Evolutionary conservation across 306 rosid genomes (phyloP).

Genomic region (Cicer cuneatum): DNA sequence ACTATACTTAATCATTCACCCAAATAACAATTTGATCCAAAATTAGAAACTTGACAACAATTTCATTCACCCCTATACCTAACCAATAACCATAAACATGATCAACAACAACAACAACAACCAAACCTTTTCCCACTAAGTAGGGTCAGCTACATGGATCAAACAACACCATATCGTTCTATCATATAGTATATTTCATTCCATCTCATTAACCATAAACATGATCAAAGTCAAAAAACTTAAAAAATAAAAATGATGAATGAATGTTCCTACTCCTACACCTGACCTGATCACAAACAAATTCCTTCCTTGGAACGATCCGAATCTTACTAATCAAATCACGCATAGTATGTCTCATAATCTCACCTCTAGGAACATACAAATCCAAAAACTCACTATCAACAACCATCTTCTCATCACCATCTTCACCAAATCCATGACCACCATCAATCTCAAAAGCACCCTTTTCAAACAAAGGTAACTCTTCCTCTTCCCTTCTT

Average conservation of each 20-base stretch:
- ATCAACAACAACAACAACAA: neutral
- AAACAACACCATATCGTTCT: no score
- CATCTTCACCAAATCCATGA: slow-evolving; percentile 22
- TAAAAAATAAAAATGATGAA: neutral
- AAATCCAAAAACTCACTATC: slow-evolving; percentile 52
- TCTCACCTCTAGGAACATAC: slow-evolving; percentile 61
- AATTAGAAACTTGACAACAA: neutral
- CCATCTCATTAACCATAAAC: neutral
- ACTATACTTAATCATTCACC: no score
- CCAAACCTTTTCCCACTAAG: no score
- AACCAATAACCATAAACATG: slow-evolving; percentile 7
- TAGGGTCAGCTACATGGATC: no score
- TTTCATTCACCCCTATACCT: neutral
- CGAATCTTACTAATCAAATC: slow-evolving; percentile 62
- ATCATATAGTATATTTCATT: no score
- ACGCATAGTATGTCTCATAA: slow-evolving; percentile 73
- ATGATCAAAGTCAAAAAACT: slow-evolving; percentile 9
- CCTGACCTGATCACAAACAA: slow-evolving; percentile 75
- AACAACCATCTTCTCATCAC: slow-evolving; percentile 45
- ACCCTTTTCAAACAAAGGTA: slow-evolving; percentile 66
- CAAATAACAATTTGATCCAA: slow-evolving; percentile 9
- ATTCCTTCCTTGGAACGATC: slow-evolving; percentile 57
- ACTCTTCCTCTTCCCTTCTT: slow-evolving; percentile 72
- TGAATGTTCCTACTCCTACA: no score
- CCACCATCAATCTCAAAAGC: slow-evolving; percentile 84